Evolutionary conservation across 305 asterid species (phyloP).

Genomic region (Solanum hybrid): DNA sequence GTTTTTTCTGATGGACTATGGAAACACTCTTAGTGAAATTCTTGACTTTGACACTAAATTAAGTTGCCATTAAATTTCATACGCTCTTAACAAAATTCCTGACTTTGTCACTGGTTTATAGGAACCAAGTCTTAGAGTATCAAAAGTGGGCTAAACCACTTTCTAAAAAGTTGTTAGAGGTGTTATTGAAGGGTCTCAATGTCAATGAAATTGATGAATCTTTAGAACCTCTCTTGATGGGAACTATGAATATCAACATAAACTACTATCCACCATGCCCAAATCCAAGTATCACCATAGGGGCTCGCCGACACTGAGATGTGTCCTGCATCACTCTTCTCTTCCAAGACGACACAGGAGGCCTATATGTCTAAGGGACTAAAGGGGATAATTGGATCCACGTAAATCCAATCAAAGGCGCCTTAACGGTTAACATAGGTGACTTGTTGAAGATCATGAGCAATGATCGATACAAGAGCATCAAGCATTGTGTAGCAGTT

Average conservation of each 20-base stretch:
- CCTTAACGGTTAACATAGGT: not conserved
- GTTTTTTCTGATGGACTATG: too few relatives aligned
- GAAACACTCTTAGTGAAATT: too few relatives aligned
- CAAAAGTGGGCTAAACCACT: not conserved
- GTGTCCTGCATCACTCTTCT: too few relatives aligned
- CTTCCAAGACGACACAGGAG: constrained; percentile 2
- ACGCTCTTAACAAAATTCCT: rapidly evolving
- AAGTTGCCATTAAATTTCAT: too few relatives aligned
- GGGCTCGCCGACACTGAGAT: too few relatives aligned
- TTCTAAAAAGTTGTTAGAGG: not conserved
- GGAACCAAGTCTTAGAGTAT: not conserved
- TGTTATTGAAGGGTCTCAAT: not conserved
- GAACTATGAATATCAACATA: too few relatives aligned
- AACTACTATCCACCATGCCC: too few relatives aligned
- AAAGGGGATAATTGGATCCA: not conserved
- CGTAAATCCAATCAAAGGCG: not conserved
- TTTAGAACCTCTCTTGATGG: too few relatives aligned
- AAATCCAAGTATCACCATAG: too few relatives aligned
- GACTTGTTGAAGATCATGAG: not conserved
- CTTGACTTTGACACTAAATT: not conserved
- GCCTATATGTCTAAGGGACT: not conserved
- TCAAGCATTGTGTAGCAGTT: not conserved
- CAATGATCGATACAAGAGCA: constrained; percentile 1
- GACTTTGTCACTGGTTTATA: not conserved
- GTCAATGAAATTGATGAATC: too few relatives aligned